Evolutionary conservation across 1,139 yeast species (phyloP).

Genomic region (Casaregolazyma suthepensis): DNA sequence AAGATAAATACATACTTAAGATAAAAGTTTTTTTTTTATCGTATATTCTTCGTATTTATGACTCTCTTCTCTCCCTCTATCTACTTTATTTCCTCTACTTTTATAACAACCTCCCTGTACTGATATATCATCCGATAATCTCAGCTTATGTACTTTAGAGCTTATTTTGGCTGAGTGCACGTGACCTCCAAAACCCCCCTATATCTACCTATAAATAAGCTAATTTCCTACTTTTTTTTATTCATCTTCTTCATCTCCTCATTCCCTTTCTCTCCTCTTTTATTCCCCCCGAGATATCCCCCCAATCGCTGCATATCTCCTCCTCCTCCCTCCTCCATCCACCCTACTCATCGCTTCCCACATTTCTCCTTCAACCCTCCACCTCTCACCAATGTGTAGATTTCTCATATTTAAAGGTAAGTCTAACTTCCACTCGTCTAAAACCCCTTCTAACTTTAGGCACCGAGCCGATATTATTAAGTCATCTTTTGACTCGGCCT

Average conservation of each 20-base stretch:
- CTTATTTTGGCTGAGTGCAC: background rate
- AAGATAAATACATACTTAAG: too few species aligned
- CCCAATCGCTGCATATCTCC: background rate
- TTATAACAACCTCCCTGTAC: too few species aligned
- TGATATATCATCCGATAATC: too few species aligned
- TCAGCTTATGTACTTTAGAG: background rate
- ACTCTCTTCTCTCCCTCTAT: too few species aligned
- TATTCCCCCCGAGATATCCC: background rate
- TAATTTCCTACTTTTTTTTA: too few species aligned
- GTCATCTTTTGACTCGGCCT: constrained; percentile 85
- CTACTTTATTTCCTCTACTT: too few species aligned
- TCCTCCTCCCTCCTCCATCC: background rate
- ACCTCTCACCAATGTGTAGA: constrained; percentile 42
- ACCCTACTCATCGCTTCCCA: background rate
- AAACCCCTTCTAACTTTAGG: constrained; percentile 30
- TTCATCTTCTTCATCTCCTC: too few species aligned
- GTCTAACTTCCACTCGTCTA: background rate
- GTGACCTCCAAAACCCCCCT: background rate
- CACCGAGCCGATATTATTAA: constrained; percentile 74
- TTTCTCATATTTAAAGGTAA: constrained; percentile 50
- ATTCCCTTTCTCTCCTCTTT: background rate
- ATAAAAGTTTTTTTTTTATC: too few species aligned
- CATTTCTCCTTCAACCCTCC: background rate
- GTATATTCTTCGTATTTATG: too few species aligned
- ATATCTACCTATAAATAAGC: background rate